These are phyloP conservation scores for Aspergillus kassunensis DNA, from an alignment of 495 filamentous ascomycete genomes.

Conservation along the genomic window DNA sequence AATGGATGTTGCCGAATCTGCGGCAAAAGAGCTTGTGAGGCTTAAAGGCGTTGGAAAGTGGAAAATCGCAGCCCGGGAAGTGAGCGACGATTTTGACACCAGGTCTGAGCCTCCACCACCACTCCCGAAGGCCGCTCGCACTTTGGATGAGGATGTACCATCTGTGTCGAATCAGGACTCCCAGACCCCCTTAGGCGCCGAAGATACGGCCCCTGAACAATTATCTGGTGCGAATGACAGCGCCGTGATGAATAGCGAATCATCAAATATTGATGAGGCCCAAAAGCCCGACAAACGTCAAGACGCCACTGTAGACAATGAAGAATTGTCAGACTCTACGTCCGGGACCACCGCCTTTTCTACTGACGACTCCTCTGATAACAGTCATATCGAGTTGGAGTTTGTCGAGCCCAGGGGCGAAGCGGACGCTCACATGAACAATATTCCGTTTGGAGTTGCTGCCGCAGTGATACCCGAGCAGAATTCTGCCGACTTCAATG, in stretches of 20 bases:
- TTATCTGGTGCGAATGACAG: background rate
- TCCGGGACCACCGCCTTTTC: background rate
- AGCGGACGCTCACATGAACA: background rate
- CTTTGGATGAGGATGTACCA: background rate
- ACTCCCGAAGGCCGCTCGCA: constrained; percentile 34
- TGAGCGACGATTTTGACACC: constrained; percentile 68
- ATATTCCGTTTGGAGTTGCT: constrained; percentile 46
- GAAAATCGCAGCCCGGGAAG: constrained; percentile 77
- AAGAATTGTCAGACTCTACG: background rate
- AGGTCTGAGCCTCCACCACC: constrained; percentile 46
- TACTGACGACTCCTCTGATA: constrained; percentile 1
- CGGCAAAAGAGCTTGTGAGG: constrained; percentile 76
- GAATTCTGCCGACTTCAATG: constrained; percentile 45
- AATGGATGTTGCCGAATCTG: constrained; percentile 74
- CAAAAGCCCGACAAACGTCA: background rate
- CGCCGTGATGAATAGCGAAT: background rate
- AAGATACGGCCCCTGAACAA: background rate
- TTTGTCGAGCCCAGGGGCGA: background rate
- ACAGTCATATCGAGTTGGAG: background rate
- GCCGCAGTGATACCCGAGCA: constrained; percentile 48
- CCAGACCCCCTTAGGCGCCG: background rate
- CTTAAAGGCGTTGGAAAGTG: constrained; percentile 82
- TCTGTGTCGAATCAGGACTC: background rate
- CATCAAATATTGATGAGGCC: background rate
- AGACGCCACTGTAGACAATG: background rate